phyloP scores from a whole-genome alignment of 345 rosid species.

The Lepidium africanum region DNA sequence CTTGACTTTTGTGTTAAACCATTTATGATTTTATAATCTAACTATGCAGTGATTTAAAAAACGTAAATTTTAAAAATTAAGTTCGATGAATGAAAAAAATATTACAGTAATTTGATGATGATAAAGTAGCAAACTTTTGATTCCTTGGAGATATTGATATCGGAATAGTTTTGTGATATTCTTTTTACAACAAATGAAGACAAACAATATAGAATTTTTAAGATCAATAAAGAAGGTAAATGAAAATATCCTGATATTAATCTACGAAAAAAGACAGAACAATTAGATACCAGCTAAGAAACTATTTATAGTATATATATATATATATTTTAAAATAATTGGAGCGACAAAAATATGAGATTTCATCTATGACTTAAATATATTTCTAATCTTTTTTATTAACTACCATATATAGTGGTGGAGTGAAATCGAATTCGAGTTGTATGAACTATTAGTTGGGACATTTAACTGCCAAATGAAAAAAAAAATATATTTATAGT shows the following conservation, averaged over 20 bases:
- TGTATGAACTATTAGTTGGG: too few species aligned
- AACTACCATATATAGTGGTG: too few species aligned
- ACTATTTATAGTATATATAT: too few species aligned
- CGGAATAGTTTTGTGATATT: constrained; percentile 1
- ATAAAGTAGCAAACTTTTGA: neutral
- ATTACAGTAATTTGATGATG: neutral
- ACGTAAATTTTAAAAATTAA: too few species aligned
- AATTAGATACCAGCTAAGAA: neutral
- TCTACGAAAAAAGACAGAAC: neutral
- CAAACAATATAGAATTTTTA: neutral
- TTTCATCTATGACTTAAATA: too few species aligned
- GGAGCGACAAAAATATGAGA: too few species aligned
- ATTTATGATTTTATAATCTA: neutral
- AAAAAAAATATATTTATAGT: too few species aligned
- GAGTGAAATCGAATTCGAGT: too few species aligned
- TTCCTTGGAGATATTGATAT: constrained; percentile 22
- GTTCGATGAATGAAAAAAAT: neutral
- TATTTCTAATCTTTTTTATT: too few species aligned
- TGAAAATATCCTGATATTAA: neutral
- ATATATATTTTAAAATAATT: too few species aligned
- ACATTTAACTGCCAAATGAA: too few species aligned
- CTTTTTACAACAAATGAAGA: neutral
- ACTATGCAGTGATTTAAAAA: neutral
- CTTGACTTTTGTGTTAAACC: neutral
- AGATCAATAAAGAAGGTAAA: neutral